These are phyloP conservation scores for Sugiyamaella boreocaroliniensis DNA, from an alignment of 805 yeast species.

Conservation along the genomic window DNA sequence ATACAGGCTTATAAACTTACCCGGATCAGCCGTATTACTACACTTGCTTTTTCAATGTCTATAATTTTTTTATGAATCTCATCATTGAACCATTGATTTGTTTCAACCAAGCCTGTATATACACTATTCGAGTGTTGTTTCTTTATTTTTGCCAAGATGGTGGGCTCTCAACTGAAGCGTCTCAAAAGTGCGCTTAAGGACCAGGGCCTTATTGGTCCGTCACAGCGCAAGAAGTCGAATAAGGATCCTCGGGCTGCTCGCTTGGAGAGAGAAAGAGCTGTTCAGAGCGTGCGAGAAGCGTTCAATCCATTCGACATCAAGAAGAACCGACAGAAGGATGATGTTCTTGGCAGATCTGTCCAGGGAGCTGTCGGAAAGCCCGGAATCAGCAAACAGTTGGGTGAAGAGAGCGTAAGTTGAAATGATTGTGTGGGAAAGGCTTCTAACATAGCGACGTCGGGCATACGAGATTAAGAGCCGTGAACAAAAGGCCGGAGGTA, in stretches of 20 bases:
- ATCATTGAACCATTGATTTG: background rate
- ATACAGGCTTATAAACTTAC: too few relatives aligned
- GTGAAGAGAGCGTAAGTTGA: slow-evolving; percentile 41
- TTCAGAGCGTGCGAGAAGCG: slow-evolving; percentile 63
- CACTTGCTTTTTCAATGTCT: too few relatives aligned
- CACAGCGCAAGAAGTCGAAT: slow-evolving; percentile 52
- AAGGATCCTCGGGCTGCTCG: slow-evolving; percentile 13
- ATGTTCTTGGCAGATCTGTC: slow-evolving; percentile 38
- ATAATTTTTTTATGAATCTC: background rate
- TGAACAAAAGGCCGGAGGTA: slow-evolving; percentile 69
- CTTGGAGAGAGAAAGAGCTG: slow-evolving; percentile 55
- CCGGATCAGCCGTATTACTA: too few relatives aligned
- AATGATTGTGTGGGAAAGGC: background rate
- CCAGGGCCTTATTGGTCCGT: slow-evolving; percentile 81
- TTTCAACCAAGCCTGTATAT: background rate
- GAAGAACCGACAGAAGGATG: slow-evolving; percentile 54
- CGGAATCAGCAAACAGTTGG: slow-evolving; percentile 59
- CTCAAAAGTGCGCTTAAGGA: slow-evolving; percentile 69
- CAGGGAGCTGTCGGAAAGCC: slow-evolving; percentile 59
- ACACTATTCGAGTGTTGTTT: background rate
- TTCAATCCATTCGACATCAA: slow-evolving; percentile 88
- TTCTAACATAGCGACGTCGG: slow-evolving; percentile 37
- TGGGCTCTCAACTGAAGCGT: slow-evolving; percentile 81
- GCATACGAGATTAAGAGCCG: slow-evolving; percentile 58
- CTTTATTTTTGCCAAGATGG: slow-evolving; percentile 41